A percentile compares a stretch with the other conserved stretches of the same genome.
phyloP scores from a whole-genome alignment of 441 rosid genomes.

The Adansonia rubrostipa region DNA sequence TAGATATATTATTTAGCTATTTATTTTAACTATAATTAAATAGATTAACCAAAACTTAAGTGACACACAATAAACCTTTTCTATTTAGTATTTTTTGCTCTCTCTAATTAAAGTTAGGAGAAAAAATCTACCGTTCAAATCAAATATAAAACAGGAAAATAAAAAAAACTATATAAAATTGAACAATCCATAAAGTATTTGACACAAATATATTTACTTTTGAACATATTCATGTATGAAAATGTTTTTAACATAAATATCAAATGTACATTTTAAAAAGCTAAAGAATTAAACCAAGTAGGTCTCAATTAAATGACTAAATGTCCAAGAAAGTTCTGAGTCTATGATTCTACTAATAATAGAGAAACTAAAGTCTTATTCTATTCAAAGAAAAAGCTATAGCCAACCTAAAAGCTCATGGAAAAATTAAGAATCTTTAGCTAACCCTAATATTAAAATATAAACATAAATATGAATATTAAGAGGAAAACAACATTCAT shows the following conservation, averaged over 20 bases:
- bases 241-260: no score
- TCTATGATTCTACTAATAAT: no score
- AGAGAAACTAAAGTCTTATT: no score
- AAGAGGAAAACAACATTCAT: neutral
- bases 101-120: neutral
- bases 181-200: neutral
- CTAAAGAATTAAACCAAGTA: no score
- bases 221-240: no score
- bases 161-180: neutral
- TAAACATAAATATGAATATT: neutral
- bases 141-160: neutral
- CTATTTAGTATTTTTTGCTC: neutral
- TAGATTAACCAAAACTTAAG: slow-evolving; percentile 3
- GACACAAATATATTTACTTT: neutral
- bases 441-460: neutral
- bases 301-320: no score
- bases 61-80: neutral
- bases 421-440: neutral
- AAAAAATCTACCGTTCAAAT: neutral
- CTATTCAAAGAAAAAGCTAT: no score
- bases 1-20: neutral
- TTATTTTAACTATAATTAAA: slow-evolving; percentile 6
- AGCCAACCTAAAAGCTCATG: no score
- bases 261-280: no score
- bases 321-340: no score